Percentiles rank a stretch among this genome's conserved stretches.
These are phyloP conservation scores for Aspergillus hancockii DNA, from an alignment of 495 filamentous ascomycete species.

Conservation along the genomic window DNA sequence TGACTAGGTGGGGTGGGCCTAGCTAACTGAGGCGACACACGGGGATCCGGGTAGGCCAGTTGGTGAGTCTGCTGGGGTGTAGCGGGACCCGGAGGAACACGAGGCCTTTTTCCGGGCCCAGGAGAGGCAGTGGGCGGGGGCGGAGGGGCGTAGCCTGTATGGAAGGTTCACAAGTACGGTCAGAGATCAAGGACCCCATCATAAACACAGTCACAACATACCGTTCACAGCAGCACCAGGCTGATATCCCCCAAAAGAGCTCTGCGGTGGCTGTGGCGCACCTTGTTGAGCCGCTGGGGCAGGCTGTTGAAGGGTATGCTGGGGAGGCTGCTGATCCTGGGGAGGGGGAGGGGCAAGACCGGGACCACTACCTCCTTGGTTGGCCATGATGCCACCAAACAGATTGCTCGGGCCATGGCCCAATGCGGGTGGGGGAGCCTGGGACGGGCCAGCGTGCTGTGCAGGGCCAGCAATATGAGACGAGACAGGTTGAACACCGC, in stretches of 20 bases:
- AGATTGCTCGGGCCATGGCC: constrained; percentile 90
- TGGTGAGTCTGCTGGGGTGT: constrained; percentile 88
- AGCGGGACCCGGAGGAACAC: constrained; percentile 69
- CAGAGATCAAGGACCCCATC: constrained; percentile 28
- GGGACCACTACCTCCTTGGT: constrained; percentile 80
- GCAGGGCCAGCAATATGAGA: constrained; percentile 64
- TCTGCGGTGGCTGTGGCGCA: constrained; percentile 62
- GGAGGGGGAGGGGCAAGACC: constrained; percentile 82
- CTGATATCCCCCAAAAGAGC: constrained; percentile 60
- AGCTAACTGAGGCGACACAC: constrained; percentile 80
- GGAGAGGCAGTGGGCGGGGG: constrained; percentile 85
- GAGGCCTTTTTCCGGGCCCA: constrained; percentile 68
- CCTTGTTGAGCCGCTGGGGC: constrained; percentile 61
- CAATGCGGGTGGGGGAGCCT: constrained; percentile 81
- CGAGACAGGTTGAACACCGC: constrained; percentile 68
- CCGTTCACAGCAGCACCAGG: constrained; percentile 67
- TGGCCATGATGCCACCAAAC: constrained; percentile 95
- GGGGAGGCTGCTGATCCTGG: constrained; percentile 62
- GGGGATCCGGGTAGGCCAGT: constrained; percentile 78
- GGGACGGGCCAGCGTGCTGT: constrained; percentile 74
- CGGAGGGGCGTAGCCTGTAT: constrained; percentile 62
- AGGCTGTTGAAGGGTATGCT: constrained; percentile 60
- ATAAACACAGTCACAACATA: constrained; percentile 44
- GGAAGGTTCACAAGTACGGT: constrained; percentile 17
- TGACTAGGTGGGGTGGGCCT: constrained; percentile 74